Base-by-base conservation (phyloP, 2,329 filamentous ascomycete genomes). In the Fusarium albidum region DNA sequence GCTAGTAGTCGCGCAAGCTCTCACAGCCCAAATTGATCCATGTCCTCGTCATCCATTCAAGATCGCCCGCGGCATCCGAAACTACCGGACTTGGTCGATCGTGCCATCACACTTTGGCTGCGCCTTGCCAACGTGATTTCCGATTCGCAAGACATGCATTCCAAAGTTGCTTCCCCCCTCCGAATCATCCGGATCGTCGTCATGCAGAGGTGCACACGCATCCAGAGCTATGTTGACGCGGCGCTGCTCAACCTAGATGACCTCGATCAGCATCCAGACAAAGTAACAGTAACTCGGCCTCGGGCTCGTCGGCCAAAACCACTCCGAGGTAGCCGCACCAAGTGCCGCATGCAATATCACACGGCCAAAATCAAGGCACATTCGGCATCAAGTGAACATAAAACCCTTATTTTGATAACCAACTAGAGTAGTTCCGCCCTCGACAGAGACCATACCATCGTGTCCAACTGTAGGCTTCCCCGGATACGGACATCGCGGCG, bases 391-490 rank as follows among this genome's bases (percentile, higher is more conserved):
- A 33, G 9, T 57, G 55, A 62, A 62, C 59, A 57, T 60, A 32
- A 60, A 59, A 51, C 42, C 52, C 40, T 35, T 51, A 61, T 62
- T 63, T 45, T 21, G 7, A 54, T 58, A 48, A 39, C 33, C 58
- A 51, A 59, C 49, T 59, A 57, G 21, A 59, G 47, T 59, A 57
- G 21, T 39, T 52, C 51, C 49, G 41, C 61, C 38, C 47, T 49
- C 38, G 10, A 48, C 35, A 49, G 50, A 56, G 46, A 31, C 54
- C 57, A 62, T 64, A 47, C 57, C 60, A 49, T 64, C 60, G 54
- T 63, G 35, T 61, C 60, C 53, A 55, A 63, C 59, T 63, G 52
- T 49, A 57, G 52, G 54, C 60, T 57, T 55, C 46, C 33, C 44
- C 13, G 31, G 38, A 49, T 52, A 27, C 43, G 27, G 34, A 47